A percentile compares a stretch with the other conserved stretches of the same genome.
Evolutionary conservation across 2,329 filamentous ascomycete species (phyloP).

Genomic region (Truncatella angustata): DNA sequence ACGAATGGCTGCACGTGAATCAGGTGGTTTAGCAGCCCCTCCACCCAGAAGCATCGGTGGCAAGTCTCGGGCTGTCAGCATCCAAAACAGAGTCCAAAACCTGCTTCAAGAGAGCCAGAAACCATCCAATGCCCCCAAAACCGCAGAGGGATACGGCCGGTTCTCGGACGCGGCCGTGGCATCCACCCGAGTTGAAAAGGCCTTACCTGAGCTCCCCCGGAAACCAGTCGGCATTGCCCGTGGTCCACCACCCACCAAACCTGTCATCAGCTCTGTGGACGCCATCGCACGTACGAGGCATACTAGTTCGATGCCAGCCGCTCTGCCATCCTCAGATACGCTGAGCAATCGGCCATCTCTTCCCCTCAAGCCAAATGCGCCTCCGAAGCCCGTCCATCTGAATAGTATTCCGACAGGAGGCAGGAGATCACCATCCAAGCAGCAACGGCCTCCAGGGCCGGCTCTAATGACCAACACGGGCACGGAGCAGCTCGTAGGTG

Average conservation of each 20-base stretch:
- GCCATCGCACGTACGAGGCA: slow-evolving; percentile 6
- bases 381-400: slow-evolving; percentile 61
- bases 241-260: slow-evolving; percentile 18
- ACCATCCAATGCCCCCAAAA: slow-evolving; percentile 58
- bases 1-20: slow-evolving; percentile 64
- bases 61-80: slow-evolving; percentile 70
- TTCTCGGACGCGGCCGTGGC: slow-evolving; percentile 62
- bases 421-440: slow-evolving; percentile 45
- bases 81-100: slow-evolving; percentile 87
- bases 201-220: slow-evolving; percentile 44
- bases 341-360: slow-evolving; percentile 26
- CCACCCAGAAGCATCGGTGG: slow-evolving; percentile 57
- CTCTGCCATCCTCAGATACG: slow-evolving; percentile 17
- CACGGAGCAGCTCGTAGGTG: slow-evolving; percentile 40
- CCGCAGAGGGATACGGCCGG: slow-evolving; percentile 85
- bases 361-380: slow-evolving; percentile 48
- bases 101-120: slow-evolving; percentile 76
- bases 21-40: slow-evolving; percentile 34
- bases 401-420: slow-evolving; percentile 51
- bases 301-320: slow-evolving; percentile 14
- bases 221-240: slow-evolving; percentile 45
- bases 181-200: slow-evolving; percentile 35
- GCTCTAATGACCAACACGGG: slow-evolving; percentile 23
- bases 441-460: slow-evolving; percentile 19
- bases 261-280: slow-evolving; percentile 10